phyloP scores from a whole-genome alignment of 164 flowering plant genomes.

The Tetrastigma voinierianum region DNA sequence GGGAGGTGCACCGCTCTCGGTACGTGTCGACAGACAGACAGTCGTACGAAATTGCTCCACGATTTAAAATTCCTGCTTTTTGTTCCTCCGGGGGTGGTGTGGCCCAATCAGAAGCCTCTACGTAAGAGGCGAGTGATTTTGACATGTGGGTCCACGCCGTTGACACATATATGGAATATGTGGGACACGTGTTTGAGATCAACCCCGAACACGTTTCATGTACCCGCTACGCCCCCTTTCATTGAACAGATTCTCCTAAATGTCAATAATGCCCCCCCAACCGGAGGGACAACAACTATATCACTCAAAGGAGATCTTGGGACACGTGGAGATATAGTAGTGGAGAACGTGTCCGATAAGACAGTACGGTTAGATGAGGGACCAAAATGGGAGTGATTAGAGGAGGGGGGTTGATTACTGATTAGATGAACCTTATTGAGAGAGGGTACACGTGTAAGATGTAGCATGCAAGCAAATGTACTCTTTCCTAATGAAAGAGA shows the following conservation, averaged over 20 bases:
- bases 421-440: neutral
- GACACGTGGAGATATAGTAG: slow-evolving; percentile 3
- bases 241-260: no score
- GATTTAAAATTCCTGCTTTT: slow-evolving; percentile 9
- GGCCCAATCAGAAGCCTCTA: slow-evolving; percentile 16
- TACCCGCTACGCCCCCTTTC: no score
- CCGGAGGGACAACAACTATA: neutral
- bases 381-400: no score
- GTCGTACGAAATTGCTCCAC: neutral
- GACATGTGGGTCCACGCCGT: slow-evolving; percentile 19
- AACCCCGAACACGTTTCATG: neutral
- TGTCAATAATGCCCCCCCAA: no score
- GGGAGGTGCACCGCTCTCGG: neutral
- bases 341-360: slow-evolving; percentile 17
- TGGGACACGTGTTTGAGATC: neutral
- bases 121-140: slow-evolving; percentile 15
- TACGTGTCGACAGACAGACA: slow-evolving; percentile 12
- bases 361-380: slow-evolving; percentile 1
- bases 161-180: slow-evolving; percentile 10
- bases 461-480: slow-evolving; percentile 16
- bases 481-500: slow-evolving; percentile 12
- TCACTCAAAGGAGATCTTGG: neutral
- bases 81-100: slow-evolving; percentile 1
- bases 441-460: slow-evolving; percentile 14
- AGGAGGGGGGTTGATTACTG: no score